phyloP scores from a whole-genome alignment of 768 basidiomycete genomes.

The Collybia mongolica region DNA sequence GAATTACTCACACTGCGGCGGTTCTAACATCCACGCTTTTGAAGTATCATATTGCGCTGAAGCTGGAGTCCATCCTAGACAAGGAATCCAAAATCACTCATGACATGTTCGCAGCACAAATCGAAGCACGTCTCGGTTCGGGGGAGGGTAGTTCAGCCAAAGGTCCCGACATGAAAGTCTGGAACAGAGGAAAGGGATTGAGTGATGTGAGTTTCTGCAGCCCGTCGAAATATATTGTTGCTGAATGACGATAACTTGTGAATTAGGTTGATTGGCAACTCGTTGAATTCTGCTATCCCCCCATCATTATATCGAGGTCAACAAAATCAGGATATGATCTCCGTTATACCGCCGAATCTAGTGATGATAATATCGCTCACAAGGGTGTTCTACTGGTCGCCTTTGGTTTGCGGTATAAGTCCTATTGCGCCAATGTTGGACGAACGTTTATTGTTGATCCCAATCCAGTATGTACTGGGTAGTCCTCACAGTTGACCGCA shows the following conservation, averaged over 20 bases:
- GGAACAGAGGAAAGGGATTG: constrained; percentile 76
- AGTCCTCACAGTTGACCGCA: background rate
- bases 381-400: constrained; percentile 87
- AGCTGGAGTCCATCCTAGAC: constrained; percentile 89
- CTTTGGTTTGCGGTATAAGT: constrained; percentile 89
- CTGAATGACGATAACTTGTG: constrained; percentile 4
- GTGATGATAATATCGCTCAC: constrained; percentile 77
- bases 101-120: constrained; percentile 78
- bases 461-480: constrained; percentile 54
- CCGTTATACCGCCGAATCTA: constrained; percentile 82
- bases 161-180: constrained; percentile 90
- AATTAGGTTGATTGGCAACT: constrained; percentile 83
- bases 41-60: constrained; percentile 80
- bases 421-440: constrained; percentile 90
- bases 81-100: constrained; percentile 89
- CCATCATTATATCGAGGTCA: constrained; percentile 93
- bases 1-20: constrained; percentile 72
- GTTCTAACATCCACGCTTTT: constrained; percentile 84
- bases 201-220: constrained; percentile 61
- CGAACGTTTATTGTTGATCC: constrained; percentile 96
- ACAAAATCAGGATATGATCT: constrained; percentile 85
- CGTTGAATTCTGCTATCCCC: constrained; percentile 92
- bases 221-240: background rate
- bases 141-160: constrained; percentile 76
- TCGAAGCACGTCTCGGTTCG: constrained; percentile 86